Evolutionary conservation across 129 eudicot genomes (phyloP).

Genomic region (Helichrysum umbraculigerum): DNA sequence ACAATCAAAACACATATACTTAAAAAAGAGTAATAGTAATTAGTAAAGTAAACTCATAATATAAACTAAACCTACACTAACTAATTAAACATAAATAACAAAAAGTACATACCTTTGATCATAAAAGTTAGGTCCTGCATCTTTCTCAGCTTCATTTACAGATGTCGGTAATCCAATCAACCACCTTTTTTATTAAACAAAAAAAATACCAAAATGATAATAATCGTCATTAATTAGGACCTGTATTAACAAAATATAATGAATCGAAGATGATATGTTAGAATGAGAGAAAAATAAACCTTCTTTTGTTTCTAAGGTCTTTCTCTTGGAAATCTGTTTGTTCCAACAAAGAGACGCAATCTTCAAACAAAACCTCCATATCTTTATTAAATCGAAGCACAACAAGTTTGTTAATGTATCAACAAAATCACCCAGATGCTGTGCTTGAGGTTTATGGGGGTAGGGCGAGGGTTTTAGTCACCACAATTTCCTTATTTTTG

Average conservation of each 20-base stretch:
- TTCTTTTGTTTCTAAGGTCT: conserved; percentile 27
- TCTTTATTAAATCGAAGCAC: background rate
- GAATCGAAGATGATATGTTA: too few species aligned
- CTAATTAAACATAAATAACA: background rate
- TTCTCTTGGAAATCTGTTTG: conserved; percentile 25
- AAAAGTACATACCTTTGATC: conserved; percentile 7
- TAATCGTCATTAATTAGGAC: background rate
- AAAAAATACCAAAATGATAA: background rate
- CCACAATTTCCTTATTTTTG: too few species aligned
- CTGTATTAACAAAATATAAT: background rate
- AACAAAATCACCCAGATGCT: too few species aligned
- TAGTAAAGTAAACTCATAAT: background rate
- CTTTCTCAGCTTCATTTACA: background rate
- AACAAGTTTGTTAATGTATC: too few species aligned
- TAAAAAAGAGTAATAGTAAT: background rate
- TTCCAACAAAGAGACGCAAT: conserved; percentile 31
- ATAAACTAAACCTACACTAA: background rate
- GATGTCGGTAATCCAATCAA: conserved; percentile 32
- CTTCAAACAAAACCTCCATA: conserved; percentile 16
- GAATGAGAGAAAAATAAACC: conserved; percentile 4
- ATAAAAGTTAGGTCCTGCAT: conserved; percentile 6
- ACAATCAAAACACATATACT: background rate
- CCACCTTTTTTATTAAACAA: conserved; percentile 22
- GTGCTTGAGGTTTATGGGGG: too few species aligned
- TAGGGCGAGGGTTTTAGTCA: too few species aligned